Percentiles rank a stretch among this genome's conserved stretches.
phyloP scores from a whole-genome alignment of 805 yeast genomes.

The Ogataea wickerhamii region DNA sequence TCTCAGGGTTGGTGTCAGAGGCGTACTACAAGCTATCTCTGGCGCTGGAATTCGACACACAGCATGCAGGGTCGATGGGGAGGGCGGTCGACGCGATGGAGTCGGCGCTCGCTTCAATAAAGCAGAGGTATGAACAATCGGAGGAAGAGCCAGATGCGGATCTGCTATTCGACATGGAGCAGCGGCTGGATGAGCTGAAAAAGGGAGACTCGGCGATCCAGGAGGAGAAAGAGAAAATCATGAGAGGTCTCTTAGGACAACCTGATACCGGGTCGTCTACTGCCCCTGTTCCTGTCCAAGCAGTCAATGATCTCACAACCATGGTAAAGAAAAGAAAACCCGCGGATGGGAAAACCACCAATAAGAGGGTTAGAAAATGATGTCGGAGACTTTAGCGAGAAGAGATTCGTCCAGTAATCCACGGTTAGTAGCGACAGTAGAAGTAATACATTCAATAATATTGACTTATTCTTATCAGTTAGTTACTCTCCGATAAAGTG shows the following conservation, averaged over 20 bases:
- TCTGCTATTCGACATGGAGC: conserved; percentile 52
- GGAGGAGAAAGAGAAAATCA: conserved; percentile 48
- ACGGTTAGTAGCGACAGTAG: too few species aligned
- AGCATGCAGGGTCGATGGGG: conserved; percentile 52
- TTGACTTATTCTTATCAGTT: background rate
- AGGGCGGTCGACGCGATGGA: conserved; percentile 46
- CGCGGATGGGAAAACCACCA: conserved; percentile 14
- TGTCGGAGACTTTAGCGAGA: conserved; percentile 2
- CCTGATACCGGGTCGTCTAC: conserved; percentile 22
- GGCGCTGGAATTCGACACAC: conserved; percentile 65
- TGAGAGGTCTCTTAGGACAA: conserved; percentile 57
- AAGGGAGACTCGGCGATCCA: conserved; percentile 48
- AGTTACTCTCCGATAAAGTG: background rate
- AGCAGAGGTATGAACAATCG: conserved; percentile 34
- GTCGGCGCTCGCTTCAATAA: conserved; percentile 41
- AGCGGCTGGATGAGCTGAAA: conserved; percentile 52
- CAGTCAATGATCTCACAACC: conserved; percentile 58
- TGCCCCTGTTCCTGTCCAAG: conserved; percentile 18
- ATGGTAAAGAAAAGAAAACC: conserved; percentile 52
- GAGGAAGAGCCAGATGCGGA: conserved; percentile 42
- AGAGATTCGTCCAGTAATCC: too few species aligned
- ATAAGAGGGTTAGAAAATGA: conserved; percentile 14
- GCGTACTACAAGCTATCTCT: conserved; percentile 77
- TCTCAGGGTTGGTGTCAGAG: conserved; percentile 63
- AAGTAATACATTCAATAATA: too few species aligned